Conservation (phyloP, 345 rosid genomes). For the Citrus unshiu region DNA sequence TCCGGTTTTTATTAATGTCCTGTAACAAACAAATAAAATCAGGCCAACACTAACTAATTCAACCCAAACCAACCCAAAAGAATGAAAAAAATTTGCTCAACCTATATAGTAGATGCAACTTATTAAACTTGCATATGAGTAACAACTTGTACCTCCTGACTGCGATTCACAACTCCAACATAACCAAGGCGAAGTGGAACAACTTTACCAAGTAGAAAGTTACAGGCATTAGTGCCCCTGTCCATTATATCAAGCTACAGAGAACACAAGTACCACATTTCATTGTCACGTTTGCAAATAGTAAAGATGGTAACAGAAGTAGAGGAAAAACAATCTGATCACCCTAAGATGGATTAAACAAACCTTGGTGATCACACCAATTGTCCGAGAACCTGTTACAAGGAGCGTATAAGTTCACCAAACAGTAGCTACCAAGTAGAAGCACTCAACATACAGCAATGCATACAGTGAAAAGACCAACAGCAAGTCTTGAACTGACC, state of each 20-base stretch:
- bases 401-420: slow-evolving; percentile 3
- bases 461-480: not conserved
- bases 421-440: slow-evolving; percentile 11
- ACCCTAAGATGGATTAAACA: not conserved
- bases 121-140: not conserved
- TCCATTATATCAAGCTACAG: slow-evolving; percentile 78
- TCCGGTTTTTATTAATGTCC: slow-evolving; percentile 58
- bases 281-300: slow-evolving; percentile 11
- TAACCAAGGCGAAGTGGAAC: slow-evolving; percentile 64
- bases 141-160: slow-evolving; percentile 50
- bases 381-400: slow-evolving; percentile 56
- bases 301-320: not conserved
- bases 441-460: not conserved
- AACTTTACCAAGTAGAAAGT: slow-evolving; percentile 58
- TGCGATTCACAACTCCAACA: slow-evolving; percentile 68
- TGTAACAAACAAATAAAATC: slow-evolving; percentile 18
- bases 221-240: slow-evolving; percentile 60
- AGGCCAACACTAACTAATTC: not conserved
- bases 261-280: not conserved
- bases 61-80: slow-evolving; percentile 1
- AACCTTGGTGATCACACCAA: slow-evolving; percentile 77
- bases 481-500: slow-evolving; percentile 24
- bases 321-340: not conserved
- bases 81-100: not conserved
- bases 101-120: not conserved